phyloP scores from a whole-genome alignment of 768 basidiomycete species.

The Pulveroboletus sp. region DNA sequence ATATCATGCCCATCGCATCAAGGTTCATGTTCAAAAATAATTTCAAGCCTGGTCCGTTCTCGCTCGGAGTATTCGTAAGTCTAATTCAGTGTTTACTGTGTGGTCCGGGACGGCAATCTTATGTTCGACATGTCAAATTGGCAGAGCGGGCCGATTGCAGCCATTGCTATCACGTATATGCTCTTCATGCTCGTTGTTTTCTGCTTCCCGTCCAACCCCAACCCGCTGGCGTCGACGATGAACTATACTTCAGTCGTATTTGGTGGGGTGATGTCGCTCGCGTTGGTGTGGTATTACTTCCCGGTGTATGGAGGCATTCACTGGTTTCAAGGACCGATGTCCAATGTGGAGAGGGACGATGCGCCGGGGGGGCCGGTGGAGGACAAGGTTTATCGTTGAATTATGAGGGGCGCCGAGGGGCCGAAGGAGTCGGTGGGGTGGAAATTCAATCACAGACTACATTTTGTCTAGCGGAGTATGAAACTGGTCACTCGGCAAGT shows the following conservation, averaged over 20 bases:
- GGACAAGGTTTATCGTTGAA: too few species aligned
- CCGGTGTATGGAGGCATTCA: constrained; percentile 64
- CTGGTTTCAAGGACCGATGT: constrained; percentile 66
- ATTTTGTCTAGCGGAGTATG: too few species aligned
- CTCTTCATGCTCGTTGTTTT: constrained; percentile 57
- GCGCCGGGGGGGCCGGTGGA: too few species aligned
- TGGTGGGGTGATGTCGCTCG: constrained; percentile 53
- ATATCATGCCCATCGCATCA: constrained; percentile 44
- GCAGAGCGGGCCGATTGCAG: constrained; percentile 52
- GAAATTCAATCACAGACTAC: too few species aligned
- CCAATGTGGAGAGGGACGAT: constrained; percentile 37
- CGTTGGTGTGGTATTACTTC: constrained; percentile 62
- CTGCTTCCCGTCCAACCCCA: constrained; percentile 55
- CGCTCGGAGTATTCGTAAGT: constrained; percentile 40
- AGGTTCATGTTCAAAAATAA: constrained; percentile 45
- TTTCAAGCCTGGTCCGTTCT: constrained; percentile 45
- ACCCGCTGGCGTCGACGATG: constrained; percentile 48
- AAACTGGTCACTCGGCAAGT: too few species aligned
- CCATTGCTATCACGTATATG: constrained; percentile 62
- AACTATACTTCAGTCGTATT: constrained; percentile 70
- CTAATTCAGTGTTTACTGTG: neutral
- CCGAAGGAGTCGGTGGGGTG: too few species aligned
- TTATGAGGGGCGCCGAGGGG: too few species aligned
- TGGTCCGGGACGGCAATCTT: neutral
- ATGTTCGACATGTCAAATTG: constrained; percentile 27